These are phyloP conservation scores for Blastobotrys robertii DNA, from an alignment of 805 yeast genomes.

Conservation along the genomic window DNA sequence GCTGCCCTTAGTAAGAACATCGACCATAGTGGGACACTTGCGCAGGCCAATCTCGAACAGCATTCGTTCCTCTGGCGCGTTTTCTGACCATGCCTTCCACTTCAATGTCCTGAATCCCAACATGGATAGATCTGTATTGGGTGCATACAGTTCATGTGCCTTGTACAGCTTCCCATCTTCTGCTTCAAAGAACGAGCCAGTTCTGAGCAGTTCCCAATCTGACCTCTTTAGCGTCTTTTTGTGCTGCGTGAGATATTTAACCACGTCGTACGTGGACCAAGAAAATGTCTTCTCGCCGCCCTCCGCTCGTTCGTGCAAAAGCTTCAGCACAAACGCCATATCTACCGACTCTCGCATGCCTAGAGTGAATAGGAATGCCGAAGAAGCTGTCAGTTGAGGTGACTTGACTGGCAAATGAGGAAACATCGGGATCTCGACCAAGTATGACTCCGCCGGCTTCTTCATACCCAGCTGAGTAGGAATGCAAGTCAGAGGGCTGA, in stretches of 20 bases:
- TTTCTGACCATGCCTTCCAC: slow-evolving; percentile 22
- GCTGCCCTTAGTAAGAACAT: slow-evolving; percentile 16
- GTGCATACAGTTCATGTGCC: slow-evolving; percentile 26
- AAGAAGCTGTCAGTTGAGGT: slow-evolving; percentile 13
- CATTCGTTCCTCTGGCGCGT: slow-evolving; percentile 22
- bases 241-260: slow-evolving; percentile 26
- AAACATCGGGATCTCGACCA: slow-evolving; percentile 25
- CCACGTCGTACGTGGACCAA: slow-evolving; percentile 29
- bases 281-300: slow-evolving; percentile 10
- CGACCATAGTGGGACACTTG: slow-evolving; percentile 18
- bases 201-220: slow-evolving; percentile 25
- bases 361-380: slow-evolving; percentile 18
- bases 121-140: slow-evolving; percentile 17
- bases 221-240: slow-evolving; percentile 16
- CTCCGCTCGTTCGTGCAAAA: slow-evolving; percentile 17
- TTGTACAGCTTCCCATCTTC: slow-evolving; percentile 11
- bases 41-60: slow-evolving; percentile 25
- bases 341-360: slow-evolving; percentile 32
- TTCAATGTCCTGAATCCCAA: slow-evolving; percentile 24
- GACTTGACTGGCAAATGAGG: slow-evolving; percentile 29
- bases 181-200: slow-evolving; percentile 23
- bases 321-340: slow-evolving; percentile 28
- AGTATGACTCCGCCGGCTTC: slow-evolving; percentile 26
- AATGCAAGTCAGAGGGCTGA: slow-evolving; percentile 21
- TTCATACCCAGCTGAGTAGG: slow-evolving; percentile 32